phyloP scores from a whole-genome alignment of 352 stramenopile genomes.

The Phytophthora megakarya region DNA sequence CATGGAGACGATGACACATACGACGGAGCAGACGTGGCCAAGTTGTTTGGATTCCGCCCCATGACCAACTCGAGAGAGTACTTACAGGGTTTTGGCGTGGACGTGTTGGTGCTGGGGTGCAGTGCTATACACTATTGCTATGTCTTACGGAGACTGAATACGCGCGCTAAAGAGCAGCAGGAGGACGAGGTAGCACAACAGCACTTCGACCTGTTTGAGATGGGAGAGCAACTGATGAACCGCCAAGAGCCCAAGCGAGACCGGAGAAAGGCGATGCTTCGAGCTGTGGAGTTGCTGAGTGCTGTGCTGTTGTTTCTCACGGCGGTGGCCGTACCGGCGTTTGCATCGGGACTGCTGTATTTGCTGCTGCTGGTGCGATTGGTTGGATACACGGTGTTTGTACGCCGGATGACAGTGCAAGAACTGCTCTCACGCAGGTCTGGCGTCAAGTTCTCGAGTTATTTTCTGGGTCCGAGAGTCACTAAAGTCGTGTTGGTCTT shows the following conservation, averaged over 20 bases:
- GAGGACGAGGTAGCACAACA: slow-evolving; percentile 34
- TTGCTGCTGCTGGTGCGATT: slow-evolving; percentile 60
- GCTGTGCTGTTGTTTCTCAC: slow-evolving; percentile 65
- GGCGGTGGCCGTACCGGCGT: slow-evolving; percentile 59
- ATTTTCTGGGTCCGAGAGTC: slow-evolving; percentile 51
- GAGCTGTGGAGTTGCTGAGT: slow-evolving; percentile 52
- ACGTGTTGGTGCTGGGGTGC: slow-evolving; percentile 61
- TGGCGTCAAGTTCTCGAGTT: slow-evolving; percentile 35
- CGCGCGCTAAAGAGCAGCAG: slow-evolving; percentile 31
- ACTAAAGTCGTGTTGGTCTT: slow-evolving; percentile 51
- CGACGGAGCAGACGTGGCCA: slow-evolving; percentile 27
- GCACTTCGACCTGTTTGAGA: slow-evolving; percentile 67
- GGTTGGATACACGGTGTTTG: slow-evolving; percentile 70
- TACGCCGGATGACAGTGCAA: slow-evolving; percentile 62
- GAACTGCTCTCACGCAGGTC: slow-evolving; percentile 45
- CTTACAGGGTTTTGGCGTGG: slow-evolving; percentile 57
- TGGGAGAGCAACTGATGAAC: slow-evolving; percentile 51
- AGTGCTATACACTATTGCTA: slow-evolving; percentile 71
- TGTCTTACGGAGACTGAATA: slow-evolving; percentile 46
- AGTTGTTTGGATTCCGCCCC: slow-evolving; percentile 52
- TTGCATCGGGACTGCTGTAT: slow-evolving; percentile 64
- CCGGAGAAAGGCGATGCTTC: slow-evolving; percentile 34
- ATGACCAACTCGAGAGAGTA: slow-evolving; percentile 42
- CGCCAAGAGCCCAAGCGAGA: slow-evolving; percentile 29
- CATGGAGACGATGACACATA: slow-evolving; percentile 24